Base-by-base conservation (phyloP, 352 stramenopile species). In the Chrysophaeum taylorii region DNA sequence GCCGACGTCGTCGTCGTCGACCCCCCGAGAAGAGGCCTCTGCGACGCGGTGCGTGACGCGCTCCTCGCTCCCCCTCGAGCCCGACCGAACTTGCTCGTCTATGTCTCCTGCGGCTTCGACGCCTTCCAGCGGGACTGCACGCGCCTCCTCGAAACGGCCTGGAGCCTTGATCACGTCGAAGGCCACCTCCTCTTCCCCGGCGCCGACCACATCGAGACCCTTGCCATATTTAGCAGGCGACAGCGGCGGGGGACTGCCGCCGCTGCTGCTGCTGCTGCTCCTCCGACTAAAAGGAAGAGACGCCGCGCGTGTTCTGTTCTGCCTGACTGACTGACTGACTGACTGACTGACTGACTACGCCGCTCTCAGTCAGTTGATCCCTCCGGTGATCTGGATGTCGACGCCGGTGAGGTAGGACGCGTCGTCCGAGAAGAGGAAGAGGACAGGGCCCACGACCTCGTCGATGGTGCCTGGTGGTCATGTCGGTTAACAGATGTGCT, bases 31-130 rank as follows among this genome's bases (percentile, higher is more conserved):
- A 92, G 91, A 72, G 86, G 83, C 38, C 73, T 88, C 21, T 82
- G 89, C 67, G 21, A 35, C 12, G 70, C 78, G 31, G 81, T 89
- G n/a, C 36, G 89, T 2, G 41, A 78, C 25, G 75, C 82, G 70
- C 52, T 89, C n/a, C 57, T 79, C 41, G 52, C n/a, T n/a, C n/a
- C n/a, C n/a, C n/a, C n/a, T n/a, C n/a, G n/a, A n/a, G n/a, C n/a
- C n/a, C n/a, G n/a, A n/a, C n/a, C n/a, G n/a, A n/a, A n/a, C n/a
- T n/a, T n/a, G n/a, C 69, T 92, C 31, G 70, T 92, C 0, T 92
- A 92, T 72, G 82, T 92, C 0, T 90, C 83, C 63, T 92, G 87
- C 79, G 87, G 87, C 27, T 92, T 92, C 72, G 79, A 86, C 57
- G 87, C 87, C 33, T 86, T 92, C 69, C 80, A 85, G 70, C 69